Evolutionary conservation across 1,139 yeast species (phyloP), one percentile per base, ranked within the genome.

Genomic region (Suhomyces terraborum): DNA sequence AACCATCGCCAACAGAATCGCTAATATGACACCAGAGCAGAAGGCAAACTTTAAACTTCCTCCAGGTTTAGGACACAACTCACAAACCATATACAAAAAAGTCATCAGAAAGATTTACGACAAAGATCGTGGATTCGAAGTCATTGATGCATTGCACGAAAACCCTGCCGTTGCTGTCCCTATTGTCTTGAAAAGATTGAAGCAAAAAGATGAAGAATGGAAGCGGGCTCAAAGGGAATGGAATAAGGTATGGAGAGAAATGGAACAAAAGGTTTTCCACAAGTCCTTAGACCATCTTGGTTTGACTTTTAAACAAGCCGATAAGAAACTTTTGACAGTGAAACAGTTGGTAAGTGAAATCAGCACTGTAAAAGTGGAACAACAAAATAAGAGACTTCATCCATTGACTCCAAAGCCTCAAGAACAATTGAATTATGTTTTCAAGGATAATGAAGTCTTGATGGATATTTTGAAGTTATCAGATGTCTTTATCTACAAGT

Each of bases 181-280:
- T 1, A 82, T 93, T 50, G 95, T 93, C 10, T 73, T 93, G 59
- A 86, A 85, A 55, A 79, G 98, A 59, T 78, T 93, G 62, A 93
- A 93, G 65, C 98, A 93, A 66, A 93, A 93, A 66, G 98, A 94
- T 61, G 98, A 93, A 66, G 98, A 93, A 64, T 93, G 99, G 99
- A 88, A 91, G 63, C 81, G 97, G 50, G 93, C 97, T 1, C 98
- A 93, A 58, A 80, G 98, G 54, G 98, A 94, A 63, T 93, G 99
- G 98, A 93, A 93, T 64, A 93, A 93, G 61, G 96, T 91, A 20
- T 93, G 99, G 99, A 82, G 98, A 57, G 98, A 93, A 64, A 82
- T 95, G 69, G 98, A 94, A 61, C 96, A 89, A 59, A 91, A 89
- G 57, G 96, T 89, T 0, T 91, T 86, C 62, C 88, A 81, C 71